Conservation (phyloP, 2,329 filamentous ascomycete genomes). For the Epichloe bromicola region DNA sequence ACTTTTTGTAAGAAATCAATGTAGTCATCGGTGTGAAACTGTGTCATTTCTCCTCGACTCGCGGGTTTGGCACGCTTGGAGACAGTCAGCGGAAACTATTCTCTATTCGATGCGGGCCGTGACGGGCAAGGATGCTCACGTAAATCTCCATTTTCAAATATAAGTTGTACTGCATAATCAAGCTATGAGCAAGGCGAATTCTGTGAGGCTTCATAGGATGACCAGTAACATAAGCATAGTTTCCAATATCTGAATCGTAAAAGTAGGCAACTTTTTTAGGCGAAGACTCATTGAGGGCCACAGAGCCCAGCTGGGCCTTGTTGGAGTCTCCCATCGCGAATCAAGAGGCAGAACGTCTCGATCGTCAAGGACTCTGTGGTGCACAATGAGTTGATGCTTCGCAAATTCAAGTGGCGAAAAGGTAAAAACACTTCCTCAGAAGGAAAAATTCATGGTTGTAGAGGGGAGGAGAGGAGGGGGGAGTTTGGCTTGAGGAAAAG, state of each 20-base stretch:
- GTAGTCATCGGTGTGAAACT: constrained; percentile 92
- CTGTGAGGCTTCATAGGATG: constrained; percentile 99
- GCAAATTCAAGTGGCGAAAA: neutral
- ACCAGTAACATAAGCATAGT: constrained; percentile 92
- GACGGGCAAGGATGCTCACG: constrained; percentile 41
- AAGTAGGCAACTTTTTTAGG: constrained; percentile 90
- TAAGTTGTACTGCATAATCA: constrained; percentile 91
- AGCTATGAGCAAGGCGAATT: constrained; percentile 83
- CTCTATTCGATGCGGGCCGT: neutral
- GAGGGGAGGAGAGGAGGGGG: neutral
- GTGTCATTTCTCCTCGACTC: constrained; percentile 76
- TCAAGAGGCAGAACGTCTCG: neutral
- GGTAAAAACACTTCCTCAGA: neutral
- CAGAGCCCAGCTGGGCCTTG: constrained; percentile 25
- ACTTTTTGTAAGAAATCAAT: constrained; percentile 92
- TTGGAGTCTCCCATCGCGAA: constrained; percentile 23
- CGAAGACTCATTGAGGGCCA: constrained; percentile 32
- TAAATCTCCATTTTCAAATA: constrained; percentile 97
- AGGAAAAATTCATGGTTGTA: neutral
- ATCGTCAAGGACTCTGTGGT: neutral
- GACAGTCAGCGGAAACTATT: neutral
- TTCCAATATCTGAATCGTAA: constrained; percentile 95
- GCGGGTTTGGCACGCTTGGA: constrained; percentile 69
- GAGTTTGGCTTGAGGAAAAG: neutral
- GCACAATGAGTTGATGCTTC: neutral